Evolutionary conservation across 2,329 filamentous ascomycete species (phyloP).

Genomic region (Fusarium veterinarium): DNA sequence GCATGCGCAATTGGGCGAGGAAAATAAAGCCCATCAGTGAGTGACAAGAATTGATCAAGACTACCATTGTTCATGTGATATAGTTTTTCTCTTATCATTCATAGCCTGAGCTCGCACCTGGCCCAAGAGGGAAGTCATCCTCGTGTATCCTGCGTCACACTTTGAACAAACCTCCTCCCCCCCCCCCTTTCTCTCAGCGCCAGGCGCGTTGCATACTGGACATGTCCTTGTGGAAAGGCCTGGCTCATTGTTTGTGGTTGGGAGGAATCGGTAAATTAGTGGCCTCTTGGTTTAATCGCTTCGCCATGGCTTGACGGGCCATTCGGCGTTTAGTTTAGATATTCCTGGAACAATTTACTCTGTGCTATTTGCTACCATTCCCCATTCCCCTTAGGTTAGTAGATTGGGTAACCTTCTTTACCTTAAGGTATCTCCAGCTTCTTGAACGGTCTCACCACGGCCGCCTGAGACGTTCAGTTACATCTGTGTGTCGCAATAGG

Average conservation of each 20-base stretch:
- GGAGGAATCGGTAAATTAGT: neutral
- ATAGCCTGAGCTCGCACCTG: neutral
- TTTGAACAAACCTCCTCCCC: too few species aligned
- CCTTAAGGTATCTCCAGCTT: neutral
- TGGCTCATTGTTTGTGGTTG: conserved; percentile 9
- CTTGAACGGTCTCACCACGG: conserved; percentile 6
- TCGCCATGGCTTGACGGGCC: neutral
- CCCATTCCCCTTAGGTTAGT: neutral
- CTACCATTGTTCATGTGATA: too few species aligned
- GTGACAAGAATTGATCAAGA: neutral
- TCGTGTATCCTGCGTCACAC: conserved; percentile 15
- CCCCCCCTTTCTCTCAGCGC: neutral
- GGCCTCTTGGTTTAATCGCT: neutral
- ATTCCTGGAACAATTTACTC: neutral
- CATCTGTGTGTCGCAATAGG: neutral
- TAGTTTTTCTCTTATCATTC: neutral
- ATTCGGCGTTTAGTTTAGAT: neutral
- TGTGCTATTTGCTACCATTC: neutral
- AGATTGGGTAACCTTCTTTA: neutral
- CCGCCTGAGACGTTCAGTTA: conserved; percentile 4
- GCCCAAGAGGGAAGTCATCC: conserved; percentile 26
- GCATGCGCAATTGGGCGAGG: neutral
- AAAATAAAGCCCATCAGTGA: neutral
- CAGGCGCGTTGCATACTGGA: neutral
- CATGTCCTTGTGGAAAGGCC: conserved; percentile 15